Percentiles rank a stretch among this genome's conserved stretches.
Evolutionary conservation across 2,329 filamentous ascomycete species (phyloP).

Genomic region (Xylariaceae sp.): DNA sequence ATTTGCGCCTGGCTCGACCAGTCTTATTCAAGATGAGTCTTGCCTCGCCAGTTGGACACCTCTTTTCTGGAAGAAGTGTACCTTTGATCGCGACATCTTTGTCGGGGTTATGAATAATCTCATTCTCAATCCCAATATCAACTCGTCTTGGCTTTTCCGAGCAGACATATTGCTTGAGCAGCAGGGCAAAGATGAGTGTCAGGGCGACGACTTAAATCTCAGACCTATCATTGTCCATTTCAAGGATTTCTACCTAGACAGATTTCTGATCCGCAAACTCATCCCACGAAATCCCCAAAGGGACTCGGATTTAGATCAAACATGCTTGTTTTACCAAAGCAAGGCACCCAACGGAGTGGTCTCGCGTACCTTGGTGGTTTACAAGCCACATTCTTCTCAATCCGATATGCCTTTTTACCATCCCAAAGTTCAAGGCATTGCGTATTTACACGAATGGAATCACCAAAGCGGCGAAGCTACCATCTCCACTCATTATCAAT

Average conservation of each 20-base stretch:
- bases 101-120: slow-evolving; percentile 68
- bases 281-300: slow-evolving; percentile 79
- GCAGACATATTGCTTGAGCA: slow-evolving; percentile 69
- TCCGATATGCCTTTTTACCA: slow-evolving; percentile 83
- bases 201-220: slow-evolving; percentile 26
- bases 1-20: slow-evolving; percentile 31
- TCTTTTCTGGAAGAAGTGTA: slow-evolving; percentile 55
- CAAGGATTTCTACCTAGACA: slow-evolving; percentile 46
- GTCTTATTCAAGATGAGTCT: slow-evolving; percentile 36
- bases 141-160: slow-evolving; percentile 73
- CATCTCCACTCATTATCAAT: slow-evolving; percentile 61
- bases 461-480: slow-evolving; percentile 40
- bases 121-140: slow-evolving; percentile 76
- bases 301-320: slow-evolving; percentile 76
- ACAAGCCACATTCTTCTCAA: slow-evolving; percentile 67
- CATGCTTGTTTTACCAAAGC: slow-evolving; percentile 67
- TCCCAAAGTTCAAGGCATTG: slow-evolving; percentile 70
- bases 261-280: slow-evolving; percentile 70
- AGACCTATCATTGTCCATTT: slow-evolving; percentile 44
- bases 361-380: slow-evolving; percentile 64
- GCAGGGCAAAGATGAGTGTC: slow-evolving; percentile 33
- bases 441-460: slow-evolving; percentile 70
- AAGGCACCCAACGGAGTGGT: slow-evolving; percentile 32
- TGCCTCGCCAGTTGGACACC: slow-evolving; percentile 47
- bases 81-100: slow-evolving; percentile 64